Conservation (phyloP, 2,329 filamentous ascomycete species). For the Monosporascus sp. region DNA sequence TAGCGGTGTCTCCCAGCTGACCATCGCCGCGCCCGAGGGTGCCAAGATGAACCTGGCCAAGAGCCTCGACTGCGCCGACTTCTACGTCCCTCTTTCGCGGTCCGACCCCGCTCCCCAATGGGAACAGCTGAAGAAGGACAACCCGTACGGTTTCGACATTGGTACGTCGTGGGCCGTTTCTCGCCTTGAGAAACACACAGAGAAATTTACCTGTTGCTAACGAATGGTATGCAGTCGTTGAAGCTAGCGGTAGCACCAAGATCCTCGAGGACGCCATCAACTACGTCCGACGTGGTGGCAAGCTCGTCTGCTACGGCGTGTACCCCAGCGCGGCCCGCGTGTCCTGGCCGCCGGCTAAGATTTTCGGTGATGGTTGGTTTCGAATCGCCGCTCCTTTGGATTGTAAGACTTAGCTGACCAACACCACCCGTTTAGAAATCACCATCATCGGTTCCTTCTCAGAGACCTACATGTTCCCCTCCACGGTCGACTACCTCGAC, state of each 20-base stretch:
- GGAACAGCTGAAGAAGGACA: slow-evolving; percentile 54
- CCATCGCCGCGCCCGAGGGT: slow-evolving; percentile 63
- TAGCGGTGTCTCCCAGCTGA: slow-evolving; percentile 65
- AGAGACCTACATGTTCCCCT: slow-evolving; percentile 66
- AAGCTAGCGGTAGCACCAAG: slow-evolving; percentile 64
- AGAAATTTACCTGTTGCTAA: slow-evolving; percentile 3
- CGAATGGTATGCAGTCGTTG: slow-evolving; percentile 42
- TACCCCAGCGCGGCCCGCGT: slow-evolving; percentile 60
- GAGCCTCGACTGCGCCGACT: slow-evolving; percentile 49
- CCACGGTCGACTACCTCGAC: slow-evolving; percentile 49
- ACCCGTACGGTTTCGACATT: slow-evolving; percentile 70
- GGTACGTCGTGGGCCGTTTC: slow-evolving; percentile 29
- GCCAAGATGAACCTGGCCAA: slow-evolving; percentile 66
- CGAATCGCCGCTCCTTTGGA: not conserved
- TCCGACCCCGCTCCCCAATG: slow-evolving; percentile 55
- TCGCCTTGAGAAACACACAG: not conserved
- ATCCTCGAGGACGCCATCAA: slow-evolving; percentile 67
- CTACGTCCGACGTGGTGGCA: slow-evolving; percentile 66
- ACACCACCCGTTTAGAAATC: slow-evolving; percentile 51
- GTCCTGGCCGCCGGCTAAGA: slow-evolving; percentile 65
- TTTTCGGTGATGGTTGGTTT: slow-evolving; percentile 47
- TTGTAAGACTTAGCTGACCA: slow-evolving; percentile 17
- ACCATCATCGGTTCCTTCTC: slow-evolving; percentile 70
- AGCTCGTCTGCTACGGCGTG: slow-evolving; percentile 67
- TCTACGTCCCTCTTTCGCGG: slow-evolving; percentile 49